Evolutionary conservation across 2,329 filamentous ascomycete genomes (phyloP).

Genomic region (Aurifilum marmelostoma): DNA sequence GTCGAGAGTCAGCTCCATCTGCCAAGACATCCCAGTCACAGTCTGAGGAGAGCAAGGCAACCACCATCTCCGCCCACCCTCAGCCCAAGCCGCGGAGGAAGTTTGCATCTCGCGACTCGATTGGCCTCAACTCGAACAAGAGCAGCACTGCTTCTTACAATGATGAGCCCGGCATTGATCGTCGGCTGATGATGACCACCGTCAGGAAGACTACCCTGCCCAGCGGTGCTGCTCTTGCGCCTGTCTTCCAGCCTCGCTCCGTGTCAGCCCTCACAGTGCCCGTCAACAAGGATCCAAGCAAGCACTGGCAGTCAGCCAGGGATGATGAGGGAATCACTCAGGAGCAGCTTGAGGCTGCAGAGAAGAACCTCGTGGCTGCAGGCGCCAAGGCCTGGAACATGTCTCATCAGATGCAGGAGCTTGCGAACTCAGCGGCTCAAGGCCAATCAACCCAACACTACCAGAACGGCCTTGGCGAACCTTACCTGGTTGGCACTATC

Average conservation of each 20-base stretch:
- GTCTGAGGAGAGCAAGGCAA: conserved; percentile 29
- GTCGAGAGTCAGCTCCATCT: conserved; percentile 34
- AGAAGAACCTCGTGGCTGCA: conserved; percentile 24
- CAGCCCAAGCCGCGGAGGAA: conserved; percentile 27
- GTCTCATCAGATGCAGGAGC: conserved; percentile 15
- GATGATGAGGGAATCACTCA: conserved; percentile 17
- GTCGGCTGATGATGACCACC: conserved; percentile 31
- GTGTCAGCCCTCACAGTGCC: conserved; percentile 31
- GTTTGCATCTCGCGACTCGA: conserved; percentile 29
- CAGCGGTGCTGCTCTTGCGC: conserved; percentile 51
- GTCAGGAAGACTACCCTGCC: conserved; percentile 45
- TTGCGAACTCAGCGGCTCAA: conserved; percentile 9
- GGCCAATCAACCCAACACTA: neutral
- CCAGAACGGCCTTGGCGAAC: conserved; percentile 36
- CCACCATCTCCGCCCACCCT: conserved; percentile 25
- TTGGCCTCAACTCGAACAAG: conserved; percentile 25
- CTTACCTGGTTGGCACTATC: conserved; percentile 60
- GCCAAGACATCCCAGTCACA: conserved; percentile 33
- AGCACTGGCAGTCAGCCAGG: conserved; percentile 26
- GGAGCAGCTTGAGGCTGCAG: conserved; percentile 24
- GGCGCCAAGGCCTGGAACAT: conserved; percentile 23
- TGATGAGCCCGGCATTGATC: conserved; percentile 37
- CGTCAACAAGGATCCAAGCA: conserved; percentile 12
- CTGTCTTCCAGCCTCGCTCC: conserved; percentile 51
- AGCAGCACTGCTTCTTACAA: conserved; percentile 33